Evolutionary conservation across 2,329 filamentous ascomycete species (phyloP).

Genomic region (Emmonsia crescens): DNA sequence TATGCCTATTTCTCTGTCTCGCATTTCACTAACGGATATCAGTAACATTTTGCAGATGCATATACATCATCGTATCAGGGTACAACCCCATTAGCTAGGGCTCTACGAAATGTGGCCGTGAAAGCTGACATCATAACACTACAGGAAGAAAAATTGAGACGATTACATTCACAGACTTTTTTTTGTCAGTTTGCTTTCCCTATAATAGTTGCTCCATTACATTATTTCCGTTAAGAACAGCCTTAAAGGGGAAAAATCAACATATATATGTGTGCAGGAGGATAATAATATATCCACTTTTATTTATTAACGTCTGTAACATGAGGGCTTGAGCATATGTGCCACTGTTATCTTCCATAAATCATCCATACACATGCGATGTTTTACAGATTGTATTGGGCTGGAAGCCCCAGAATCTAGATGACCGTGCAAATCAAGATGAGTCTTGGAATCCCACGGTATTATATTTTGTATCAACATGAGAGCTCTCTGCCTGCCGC

Average conservation of each 20-base stretch:
- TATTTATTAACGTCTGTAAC: background rate
- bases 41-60: background rate
- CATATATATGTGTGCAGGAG: background rate
- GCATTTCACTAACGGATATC: background rate
- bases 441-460: background rate
- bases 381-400: background rate
- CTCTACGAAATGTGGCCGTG: background rate
- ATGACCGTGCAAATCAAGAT: background rate
- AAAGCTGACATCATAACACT: background rate
- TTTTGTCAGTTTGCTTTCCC: background rate
- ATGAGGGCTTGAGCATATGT: background rate
- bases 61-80: background rate
- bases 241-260: background rate
- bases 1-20: background rate
- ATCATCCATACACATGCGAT: background rate
- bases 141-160: background rate
- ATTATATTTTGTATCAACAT: background rate
- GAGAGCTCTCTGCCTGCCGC: background rate
- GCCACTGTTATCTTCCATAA: background rate
- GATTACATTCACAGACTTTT: background rate
- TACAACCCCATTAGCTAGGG: background rate
- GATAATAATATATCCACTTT: background rate
- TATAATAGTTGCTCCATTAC: background rate
- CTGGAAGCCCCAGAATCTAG: background rate
- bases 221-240: background rate